Percentiles rank a stretch among this genome's conserved stretches.
Conservation (phyloP, 192 early-diverging fungal species). For the Martensiomyces pterosporus region DNA sequence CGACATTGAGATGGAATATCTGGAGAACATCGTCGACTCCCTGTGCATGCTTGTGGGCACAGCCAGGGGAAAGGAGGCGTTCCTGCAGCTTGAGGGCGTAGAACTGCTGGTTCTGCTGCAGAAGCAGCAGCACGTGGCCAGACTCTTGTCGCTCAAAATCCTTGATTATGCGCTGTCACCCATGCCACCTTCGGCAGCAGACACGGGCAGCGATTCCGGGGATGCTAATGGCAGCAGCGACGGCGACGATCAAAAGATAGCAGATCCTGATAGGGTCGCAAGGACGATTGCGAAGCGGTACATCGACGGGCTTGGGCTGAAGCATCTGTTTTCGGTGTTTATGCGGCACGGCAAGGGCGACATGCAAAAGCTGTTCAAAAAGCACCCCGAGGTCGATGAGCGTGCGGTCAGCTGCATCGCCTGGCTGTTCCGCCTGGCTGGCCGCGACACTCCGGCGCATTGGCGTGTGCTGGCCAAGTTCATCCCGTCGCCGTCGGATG, state of each 20-base stretch:
- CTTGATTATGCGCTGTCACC: slow-evolving; percentile 73
- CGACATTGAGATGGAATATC: slow-evolving; percentile 81
- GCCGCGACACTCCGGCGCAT: slow-evolving; percentile 55
- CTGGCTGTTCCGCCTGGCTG: slow-evolving; percentile 70
- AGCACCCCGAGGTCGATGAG: slow-evolving; percentile 76
- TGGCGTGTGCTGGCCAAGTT: slow-evolving; percentile 82
- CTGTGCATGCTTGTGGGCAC: slow-evolving; percentile 70
- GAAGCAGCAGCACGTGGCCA: slow-evolving; percentile 77
- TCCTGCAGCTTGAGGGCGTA: slow-evolving; percentile 82
- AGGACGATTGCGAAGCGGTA: slow-evolving; percentile 62
- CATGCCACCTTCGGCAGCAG: no score
- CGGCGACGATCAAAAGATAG: not conserved
- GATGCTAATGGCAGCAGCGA: slow-evolving; percentile 3
- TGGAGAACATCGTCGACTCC: slow-evolving; percentile 89
- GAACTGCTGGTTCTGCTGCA: slow-evolving; percentile 89
- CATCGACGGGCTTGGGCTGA: slow-evolving; percentile 77
- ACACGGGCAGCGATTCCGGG: not conserved
- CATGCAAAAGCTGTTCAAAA: slow-evolving; percentile 75
- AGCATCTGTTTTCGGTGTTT: slow-evolving; percentile 81
- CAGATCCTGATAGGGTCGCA: not conserved
- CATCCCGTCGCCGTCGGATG: slow-evolving; percentile 36
- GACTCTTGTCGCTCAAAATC: slow-evolving; percentile 83
- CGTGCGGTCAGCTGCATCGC: slow-evolving; percentile 80
- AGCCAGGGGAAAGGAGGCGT: slow-evolving; percentile 63
- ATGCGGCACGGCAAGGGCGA: slow-evolving; percentile 71